Evolutionary conservation across 768 basidiomycete genomes (phyloP).

Genomic region (Tylopilus subfusipes): DNA sequence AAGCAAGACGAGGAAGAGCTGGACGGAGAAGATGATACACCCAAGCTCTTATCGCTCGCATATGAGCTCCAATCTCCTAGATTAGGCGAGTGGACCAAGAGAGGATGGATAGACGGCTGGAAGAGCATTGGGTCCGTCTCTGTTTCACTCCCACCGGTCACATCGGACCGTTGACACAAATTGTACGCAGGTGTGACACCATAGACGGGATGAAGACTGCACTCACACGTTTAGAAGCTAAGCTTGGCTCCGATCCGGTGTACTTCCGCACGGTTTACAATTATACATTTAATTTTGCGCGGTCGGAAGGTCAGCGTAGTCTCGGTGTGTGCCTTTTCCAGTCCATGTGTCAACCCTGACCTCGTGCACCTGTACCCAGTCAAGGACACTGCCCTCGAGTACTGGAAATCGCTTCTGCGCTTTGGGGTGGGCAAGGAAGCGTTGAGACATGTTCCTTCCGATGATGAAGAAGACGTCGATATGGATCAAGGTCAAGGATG

Average conservation of each 20-base stretch:
- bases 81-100: constrained; percentile 67
- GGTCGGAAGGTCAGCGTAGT: constrained; percentile 73
- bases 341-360: neutral
- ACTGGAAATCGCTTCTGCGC: constrained; percentile 76
- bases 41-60: constrained; percentile 70
- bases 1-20: constrained; percentile 47
- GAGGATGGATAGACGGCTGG: constrained; percentile 83
- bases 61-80: constrained; percentile 74
- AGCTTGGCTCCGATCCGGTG: constrained; percentile 57
- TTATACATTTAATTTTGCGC: constrained; percentile 78
- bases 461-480: constrained; percentile 48
- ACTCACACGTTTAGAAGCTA: constrained; percentile 52
- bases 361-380: constrained; percentile 33
- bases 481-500: constrained; percentile 49
- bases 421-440: constrained; percentile 69
- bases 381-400: constrained; percentile 67
- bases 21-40: constrained; percentile 71
- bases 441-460: constrained; percentile 41
- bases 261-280: constrained; percentile 81
- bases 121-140: constrained; percentile 58
- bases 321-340: constrained; percentile 49
- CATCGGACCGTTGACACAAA: constrained; percentile 3
- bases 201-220: constrained; percentile 56
- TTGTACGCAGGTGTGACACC: constrained; percentile 54
- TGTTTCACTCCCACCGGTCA: neutral